phyloP scores from a whole-genome alignment of 1,284 basidiomycete genomes.

The Schizopora paradoxa region DNA sequence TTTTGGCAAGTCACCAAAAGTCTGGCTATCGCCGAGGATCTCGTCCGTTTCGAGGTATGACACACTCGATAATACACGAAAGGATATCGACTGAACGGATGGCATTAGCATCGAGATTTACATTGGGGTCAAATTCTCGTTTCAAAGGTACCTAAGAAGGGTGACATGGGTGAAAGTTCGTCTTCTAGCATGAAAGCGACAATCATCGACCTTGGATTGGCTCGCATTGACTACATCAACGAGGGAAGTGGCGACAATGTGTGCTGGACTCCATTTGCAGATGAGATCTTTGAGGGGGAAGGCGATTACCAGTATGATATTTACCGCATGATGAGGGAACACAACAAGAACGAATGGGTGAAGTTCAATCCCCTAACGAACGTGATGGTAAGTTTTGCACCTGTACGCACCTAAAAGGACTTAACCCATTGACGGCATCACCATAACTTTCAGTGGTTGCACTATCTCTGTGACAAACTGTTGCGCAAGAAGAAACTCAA shows the following conservation, averaged over 20 bases:
- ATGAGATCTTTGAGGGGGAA: slow-evolving; percentile 80
- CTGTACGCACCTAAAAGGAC: background rate
- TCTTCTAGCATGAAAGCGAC: slow-evolving; percentile 67
- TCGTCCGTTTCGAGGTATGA: slow-evolving; percentile 79
- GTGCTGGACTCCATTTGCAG: slow-evolving; percentile 75
- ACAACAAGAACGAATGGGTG: slow-evolving; percentile 63
- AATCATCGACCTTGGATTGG: slow-evolving; percentile 92
- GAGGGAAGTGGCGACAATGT: slow-evolving; percentile 40
- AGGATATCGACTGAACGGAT: too few species aligned
- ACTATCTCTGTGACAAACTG: slow-evolving; percentile 71
- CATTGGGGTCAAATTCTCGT: slow-evolving; percentile 98
- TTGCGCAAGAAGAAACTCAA: slow-evolving; percentile 63
- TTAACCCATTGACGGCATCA: too few species aligned
- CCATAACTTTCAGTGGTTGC: slow-evolving; percentile 61
- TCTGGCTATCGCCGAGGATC: slow-evolving; percentile 73
- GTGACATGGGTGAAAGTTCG: slow-evolving; percentile 52
- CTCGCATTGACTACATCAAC: slow-evolving; percentile 61
- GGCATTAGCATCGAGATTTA: slow-evolving; percentile 95
- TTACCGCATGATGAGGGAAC: slow-evolving; percentile 80
- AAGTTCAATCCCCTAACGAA: slow-evolving; percentile 78
- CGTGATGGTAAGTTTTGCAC: slow-evolving; percentile 62
- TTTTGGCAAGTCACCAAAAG: slow-evolving; percentile 87
- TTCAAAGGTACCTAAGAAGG: slow-evolving; percentile 37
- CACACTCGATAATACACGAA: slow-evolving; percentile 8
- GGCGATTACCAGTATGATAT: slow-evolving; percentile 94